Base-by-base conservation (phyloP, 2,329 filamentous ascomycete genomes). In the Trichoderma koningii region DNA sequence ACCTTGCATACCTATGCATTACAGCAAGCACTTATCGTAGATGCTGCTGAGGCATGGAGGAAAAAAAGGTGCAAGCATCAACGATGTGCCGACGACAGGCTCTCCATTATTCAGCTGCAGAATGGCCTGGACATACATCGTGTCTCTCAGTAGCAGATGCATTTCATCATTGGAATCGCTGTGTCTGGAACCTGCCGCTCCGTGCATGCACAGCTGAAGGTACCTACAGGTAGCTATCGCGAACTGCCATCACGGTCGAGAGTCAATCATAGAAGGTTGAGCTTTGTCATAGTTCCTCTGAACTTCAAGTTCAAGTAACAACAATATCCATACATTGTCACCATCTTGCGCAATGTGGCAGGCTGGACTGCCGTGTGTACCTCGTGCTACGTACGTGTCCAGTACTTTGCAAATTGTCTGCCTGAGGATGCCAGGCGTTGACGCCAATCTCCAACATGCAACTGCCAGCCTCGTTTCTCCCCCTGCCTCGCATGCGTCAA, bases 361-460 rank as follows among this genome's bases (percentile, higher is more conserved):
- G 19, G 28, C 50, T 45, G 30, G 9, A 41, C 23, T 10, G 17
- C 45, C 15, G 45, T 14, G 21, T 52, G 63, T 19, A 30, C 48
- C 14, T 38, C 34, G 34, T 38, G 3, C 10, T 38, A 12, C 12
- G 56, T 44, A 47, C 28, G 17, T 21, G 21, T 23, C 21, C 21
- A 23, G 21, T 38, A 38, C 34, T 14, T 10, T 9, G 56, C 52
- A 42, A 28, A 21, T 23, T 66, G 53, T 60, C 62, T 68, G 68
- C 68, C 68, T 69, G 68, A 69, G 68, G 66, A 68, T 66, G 28
- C 45, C 60, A 66, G 55, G 55, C 60, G 38, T 59, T 51, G 45
- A 56, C 64, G 60, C 65, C 59, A 65, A 42, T 65, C 41, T 57
- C 70, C 48, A 45, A 45, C 63, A 42, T 66, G 48, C 38, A 38